Percentiles rank a stretch among this genome's conserved stretches.
Evolutionary conservation across 345 rosid genomes (phyloP).

Genomic region (Streptanthus diversifolius): DNA sequence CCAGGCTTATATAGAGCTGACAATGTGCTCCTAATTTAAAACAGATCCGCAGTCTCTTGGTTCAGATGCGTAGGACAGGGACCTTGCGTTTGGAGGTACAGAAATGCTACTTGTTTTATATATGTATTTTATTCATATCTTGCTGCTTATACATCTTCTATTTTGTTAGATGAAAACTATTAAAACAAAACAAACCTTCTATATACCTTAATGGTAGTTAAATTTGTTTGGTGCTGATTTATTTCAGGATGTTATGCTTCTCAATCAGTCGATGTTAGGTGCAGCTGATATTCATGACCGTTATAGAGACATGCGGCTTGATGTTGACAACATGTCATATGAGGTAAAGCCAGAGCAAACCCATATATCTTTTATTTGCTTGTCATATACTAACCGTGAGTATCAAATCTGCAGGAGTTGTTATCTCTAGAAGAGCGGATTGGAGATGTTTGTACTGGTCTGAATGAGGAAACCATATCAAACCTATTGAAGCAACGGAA

Average conservation of each 20-base stretch:
- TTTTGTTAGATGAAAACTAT: neutral
- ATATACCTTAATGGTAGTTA: neutral
- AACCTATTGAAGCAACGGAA: slow-evolving; percentile 47
- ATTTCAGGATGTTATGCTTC: slow-evolving; percentile 76
- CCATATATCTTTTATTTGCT: neutral
- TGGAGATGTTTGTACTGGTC: slow-evolving; percentile 86
- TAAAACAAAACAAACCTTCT: neutral
- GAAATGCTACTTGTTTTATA: neutral
- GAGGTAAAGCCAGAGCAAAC: slow-evolving; percentile 52
- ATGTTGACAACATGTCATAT: slow-evolving; percentile 95
- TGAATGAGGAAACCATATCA: slow-evolving; percentile 62
- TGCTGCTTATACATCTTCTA: neutral
- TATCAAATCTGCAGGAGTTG: slow-evolving; percentile 54
- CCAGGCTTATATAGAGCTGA: slow-evolving; percentile 26
- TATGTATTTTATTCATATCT: neutral
- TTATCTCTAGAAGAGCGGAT: slow-evolving; percentile 86
- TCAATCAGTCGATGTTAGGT: slow-evolving; percentile 70
- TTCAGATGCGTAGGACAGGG: slow-evolving; percentile 81
- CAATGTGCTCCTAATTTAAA: slow-evolving; percentile 19
- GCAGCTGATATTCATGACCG: slow-evolving; percentile 66
- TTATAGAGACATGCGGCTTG: slow-evolving; percentile 93
- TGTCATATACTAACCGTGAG: neutral
- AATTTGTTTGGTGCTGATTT: neutral
- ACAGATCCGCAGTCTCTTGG: slow-evolving; percentile 77
- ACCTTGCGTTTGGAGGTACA: slow-evolving; percentile 72